Evolutionary conservation across 2,329 filamentous ascomycete genomes (phyloP).

Genomic region (Emmonsia crescens): DNA sequence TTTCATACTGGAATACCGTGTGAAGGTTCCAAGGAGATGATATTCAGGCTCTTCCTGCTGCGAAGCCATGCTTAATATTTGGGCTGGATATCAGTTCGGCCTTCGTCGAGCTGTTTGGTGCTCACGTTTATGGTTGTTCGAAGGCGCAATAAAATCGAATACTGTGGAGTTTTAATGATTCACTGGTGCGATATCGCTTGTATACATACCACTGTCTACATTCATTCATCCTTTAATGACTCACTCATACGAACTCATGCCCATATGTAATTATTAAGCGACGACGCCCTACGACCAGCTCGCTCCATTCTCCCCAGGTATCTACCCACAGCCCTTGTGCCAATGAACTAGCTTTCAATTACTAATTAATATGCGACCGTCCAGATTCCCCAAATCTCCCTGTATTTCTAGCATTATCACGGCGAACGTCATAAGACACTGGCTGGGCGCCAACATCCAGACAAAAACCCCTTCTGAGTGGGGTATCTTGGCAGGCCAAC

Average conservation of each 20-base stretch:
- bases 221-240: not conserved
- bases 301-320: not conserved
- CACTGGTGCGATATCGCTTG: no score
- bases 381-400: no score
- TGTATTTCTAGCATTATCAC: no score
- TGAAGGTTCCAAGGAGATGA: constrained; percentile 22
- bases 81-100: not conserved
- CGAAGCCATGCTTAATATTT: not conserved
- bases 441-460: no score
- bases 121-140: not conserved
- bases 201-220: no score
- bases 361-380: not conserved
- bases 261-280: not conserved
- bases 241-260: not conserved
- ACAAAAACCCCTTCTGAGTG: no score
- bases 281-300: not conserved
- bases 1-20: constrained; percentile 25
- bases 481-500: no score
- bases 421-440: no score
- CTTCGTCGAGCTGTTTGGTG: not conserved
- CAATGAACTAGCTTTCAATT: not conserved
- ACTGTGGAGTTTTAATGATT: no score
- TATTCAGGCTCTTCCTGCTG: constrained; percentile 13
- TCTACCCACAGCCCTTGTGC: no score
- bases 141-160: no score